Conservation (phyloP, 371 early-diverging fungal species). For the Mortierella sp. region DNA sequence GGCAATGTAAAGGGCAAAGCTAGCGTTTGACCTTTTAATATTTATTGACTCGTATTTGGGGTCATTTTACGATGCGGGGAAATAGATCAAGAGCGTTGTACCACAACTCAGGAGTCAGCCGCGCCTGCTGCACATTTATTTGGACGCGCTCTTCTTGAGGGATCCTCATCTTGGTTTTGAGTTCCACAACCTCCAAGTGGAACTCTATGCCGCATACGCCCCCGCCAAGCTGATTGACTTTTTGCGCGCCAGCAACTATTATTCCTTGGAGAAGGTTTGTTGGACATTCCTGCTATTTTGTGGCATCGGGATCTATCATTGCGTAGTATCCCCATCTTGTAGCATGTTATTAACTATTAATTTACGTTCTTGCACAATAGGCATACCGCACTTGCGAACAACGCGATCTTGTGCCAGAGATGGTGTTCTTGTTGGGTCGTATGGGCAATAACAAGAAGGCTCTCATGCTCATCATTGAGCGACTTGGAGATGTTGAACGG, state of each 20-base stretch:
- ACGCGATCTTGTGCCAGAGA: conserved; percentile 92
- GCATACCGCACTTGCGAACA: conserved; percentile 89
- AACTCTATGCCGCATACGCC: conserved; percentile 94
- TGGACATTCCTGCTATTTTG: neutral
- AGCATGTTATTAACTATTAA: neutral
- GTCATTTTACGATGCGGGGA: neutral
- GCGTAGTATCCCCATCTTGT: neutral
- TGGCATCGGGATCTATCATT: too few species aligned
- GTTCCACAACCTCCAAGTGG: conserved; percentile 90
- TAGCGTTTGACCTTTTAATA: neutral
- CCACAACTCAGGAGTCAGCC: conserved; percentile 70
- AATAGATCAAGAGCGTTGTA: conserved; percentile 74
- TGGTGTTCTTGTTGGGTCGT: conserved; percentile 96
- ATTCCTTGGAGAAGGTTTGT: conserved; percentile 76
- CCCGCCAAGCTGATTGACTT: conserved; percentile 84
- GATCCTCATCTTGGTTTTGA: conserved; percentile 82
- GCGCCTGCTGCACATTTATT: conserved; percentile 83
- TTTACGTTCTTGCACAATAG: conserved; percentile 34
- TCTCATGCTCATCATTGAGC: conserved; percentile 90
- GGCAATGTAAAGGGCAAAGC: neutral
- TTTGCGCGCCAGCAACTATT: conserved; percentile 82
- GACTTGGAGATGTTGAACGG: conserved; percentile 89
- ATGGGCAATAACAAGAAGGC: conserved; percentile 97
- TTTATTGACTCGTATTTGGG: neutral
- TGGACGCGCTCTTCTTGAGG: conserved; percentile 87